Evolutionary conservation across 2,329 filamentous ascomycete genomes (phyloP).

Genomic region (Apiospora sp.): DNA sequence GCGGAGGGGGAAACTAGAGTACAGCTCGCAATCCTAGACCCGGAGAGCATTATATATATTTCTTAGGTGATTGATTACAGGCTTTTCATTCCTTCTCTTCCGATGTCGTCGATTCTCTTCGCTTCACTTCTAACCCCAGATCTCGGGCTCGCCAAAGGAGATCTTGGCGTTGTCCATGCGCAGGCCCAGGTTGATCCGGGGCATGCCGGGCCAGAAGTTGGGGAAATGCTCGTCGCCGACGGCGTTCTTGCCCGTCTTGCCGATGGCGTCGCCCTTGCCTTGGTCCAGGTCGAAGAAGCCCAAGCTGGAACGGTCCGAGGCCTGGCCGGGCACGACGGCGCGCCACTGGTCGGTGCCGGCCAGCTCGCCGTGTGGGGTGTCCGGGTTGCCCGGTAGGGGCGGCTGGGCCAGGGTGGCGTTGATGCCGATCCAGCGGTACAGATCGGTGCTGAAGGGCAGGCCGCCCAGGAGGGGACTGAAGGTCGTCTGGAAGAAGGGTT

Average conservation of each 20-base stretch:
- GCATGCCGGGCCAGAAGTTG: constrained; percentile 28
- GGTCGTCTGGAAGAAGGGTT: constrained; percentile 39
- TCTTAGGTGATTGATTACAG: not conserved
- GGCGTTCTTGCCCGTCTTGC: constrained; percentile 19
- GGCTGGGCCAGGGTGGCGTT: constrained; percentile 38
- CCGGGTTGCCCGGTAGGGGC: constrained; percentile 35
- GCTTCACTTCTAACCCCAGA: not conserved
- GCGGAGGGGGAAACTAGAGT: not conserved
- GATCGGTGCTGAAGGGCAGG: constrained; percentile 33
- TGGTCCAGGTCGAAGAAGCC: constrained; percentile 27
- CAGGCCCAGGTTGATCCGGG: constrained; percentile 15
- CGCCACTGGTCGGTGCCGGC: constrained; percentile 36
- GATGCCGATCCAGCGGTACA: constrained; percentile 35
- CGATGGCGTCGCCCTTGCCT: constrained; percentile 23
- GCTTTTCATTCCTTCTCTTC: not conserved
- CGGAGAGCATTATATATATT: not conserved
- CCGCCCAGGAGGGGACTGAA: constrained; percentile 33
- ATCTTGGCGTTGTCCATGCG: constrained; percentile 24
- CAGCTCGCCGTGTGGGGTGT: constrained; percentile 32
- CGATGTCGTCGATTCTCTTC: too few relatives aligned
- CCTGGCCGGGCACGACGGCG: constrained; percentile 31
- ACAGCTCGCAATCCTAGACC: not conserved
- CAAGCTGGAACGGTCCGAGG: not conserved
- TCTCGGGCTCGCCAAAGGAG: constrained; percentile 25
- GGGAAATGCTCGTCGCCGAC: constrained; percentile 29